phyloP scores from a whole-genome alignment of 305 asterid genomes.

The Fraxinus greggii region DNA sequence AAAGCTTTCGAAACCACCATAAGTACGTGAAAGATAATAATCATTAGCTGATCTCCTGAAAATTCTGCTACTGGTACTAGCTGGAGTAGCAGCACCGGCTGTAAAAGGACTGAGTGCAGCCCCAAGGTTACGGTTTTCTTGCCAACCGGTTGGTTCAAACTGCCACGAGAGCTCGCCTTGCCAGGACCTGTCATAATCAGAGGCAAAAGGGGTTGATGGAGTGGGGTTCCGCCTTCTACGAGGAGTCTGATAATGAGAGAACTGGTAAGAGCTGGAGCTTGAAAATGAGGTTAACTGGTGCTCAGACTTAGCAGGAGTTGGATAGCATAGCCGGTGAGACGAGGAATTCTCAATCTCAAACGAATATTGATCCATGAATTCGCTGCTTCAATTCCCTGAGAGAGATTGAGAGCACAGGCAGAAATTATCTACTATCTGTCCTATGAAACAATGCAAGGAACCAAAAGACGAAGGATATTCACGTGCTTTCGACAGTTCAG shows the following conservation, averaged over 20 bases:
- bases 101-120: slow-evolving; percentile 68
- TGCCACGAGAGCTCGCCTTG: slow-evolving; percentile 76
- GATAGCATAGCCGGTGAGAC: slow-evolving; percentile 36
- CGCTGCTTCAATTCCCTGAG: neutral
- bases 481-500: neutral
- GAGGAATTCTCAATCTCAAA: slow-evolving; percentile 29
- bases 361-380: slow-evolving; percentile 37
- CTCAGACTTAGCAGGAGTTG: slow-evolving; percentile 44
- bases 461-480: neutral
- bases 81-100: slow-evolving; percentile 30
- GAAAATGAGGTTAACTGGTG: slow-evolving; percentile 44
- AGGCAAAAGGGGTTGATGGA: slow-evolving; percentile 65
- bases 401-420: neutral
- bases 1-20: slow-evolving; percentile 33
- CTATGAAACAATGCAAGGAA: neutral
- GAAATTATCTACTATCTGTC: neutral
- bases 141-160: slow-evolving; percentile 58
- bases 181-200: slow-evolving; percentile 65
- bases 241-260: slow-evolving; percentile 23
- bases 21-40: slow-evolving; percentile 46
- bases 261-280: slow-evolving; percentile 35
- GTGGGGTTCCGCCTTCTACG: slow-evolving; percentile 33
- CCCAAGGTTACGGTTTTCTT: slow-evolving; percentile 51
- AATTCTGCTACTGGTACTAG: slow-evolving; percentile 37
- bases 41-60: slow-evolving; percentile 67